phyloP scores from a whole-genome alignment of 176 grass and related monocot genomes.

The Tillandsia leiboldiana region DNA sequence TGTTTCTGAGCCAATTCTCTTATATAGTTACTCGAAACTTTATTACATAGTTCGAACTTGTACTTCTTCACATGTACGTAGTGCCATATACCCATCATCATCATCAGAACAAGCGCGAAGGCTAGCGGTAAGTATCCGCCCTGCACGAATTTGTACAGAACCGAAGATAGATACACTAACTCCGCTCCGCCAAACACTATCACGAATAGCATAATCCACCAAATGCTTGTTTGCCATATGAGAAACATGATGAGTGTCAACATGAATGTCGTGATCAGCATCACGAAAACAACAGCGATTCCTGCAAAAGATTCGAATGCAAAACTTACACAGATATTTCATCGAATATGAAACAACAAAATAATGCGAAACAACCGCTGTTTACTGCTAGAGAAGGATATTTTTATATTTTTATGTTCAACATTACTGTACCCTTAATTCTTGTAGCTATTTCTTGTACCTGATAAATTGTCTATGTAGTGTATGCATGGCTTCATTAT shows the following conservation, averaged over 20 bases:
- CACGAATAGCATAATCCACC: constrained; percentile 44
- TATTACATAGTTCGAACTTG: constrained; percentile 38
- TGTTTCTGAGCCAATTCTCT: constrained; percentile 15
- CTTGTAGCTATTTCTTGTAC: too few species aligned
- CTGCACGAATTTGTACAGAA: constrained; percentile 55
- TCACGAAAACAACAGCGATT: constrained; percentile 38
- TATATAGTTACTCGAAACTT: constrained; percentile 27
- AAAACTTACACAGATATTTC: not conserved
- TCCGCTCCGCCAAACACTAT: constrained; percentile 31
- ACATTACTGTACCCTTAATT: too few species aligned
- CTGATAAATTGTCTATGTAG: too few species aligned
- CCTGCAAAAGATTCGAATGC: constrained; percentile 22
- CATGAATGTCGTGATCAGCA: constrained; percentile 47
- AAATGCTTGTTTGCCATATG: constrained; percentile 37
- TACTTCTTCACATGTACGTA: constrained; percentile 54
- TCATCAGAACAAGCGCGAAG: constrained; percentile 34
- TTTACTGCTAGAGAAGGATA: too few species aligned
- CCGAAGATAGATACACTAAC: constrained; percentile 58
- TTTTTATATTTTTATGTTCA: too few species aligned
- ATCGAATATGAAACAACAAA: too few species aligned
- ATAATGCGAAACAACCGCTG: too few species aligned
- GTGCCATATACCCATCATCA: constrained; percentile 66
- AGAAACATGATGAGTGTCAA: constrained; percentile 48
- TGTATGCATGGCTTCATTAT: too few species aligned
- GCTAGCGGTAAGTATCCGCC: constrained; percentile 60